phyloP scores from a whole-genome alignment of 1,139 yeast genomes.

The Protomyces lactucae-debilis region DNA sequence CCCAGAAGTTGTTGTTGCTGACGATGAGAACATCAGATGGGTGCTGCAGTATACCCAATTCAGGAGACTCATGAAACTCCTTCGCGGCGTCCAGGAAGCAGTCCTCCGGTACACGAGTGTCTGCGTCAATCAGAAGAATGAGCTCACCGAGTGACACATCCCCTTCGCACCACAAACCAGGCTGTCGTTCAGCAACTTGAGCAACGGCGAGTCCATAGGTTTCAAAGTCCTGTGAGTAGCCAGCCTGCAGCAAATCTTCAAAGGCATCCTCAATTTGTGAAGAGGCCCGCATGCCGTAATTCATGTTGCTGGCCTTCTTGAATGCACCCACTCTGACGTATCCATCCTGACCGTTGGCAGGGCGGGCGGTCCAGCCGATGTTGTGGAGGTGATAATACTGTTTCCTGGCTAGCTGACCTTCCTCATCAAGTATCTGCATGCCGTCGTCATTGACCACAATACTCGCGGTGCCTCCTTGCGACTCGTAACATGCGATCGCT shows the following conservation, averaged over 20 bases:
- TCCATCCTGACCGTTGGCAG: constrained; percentile 29
- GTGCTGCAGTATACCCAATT: constrained; percentile 30
- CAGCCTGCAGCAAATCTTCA: neutral
- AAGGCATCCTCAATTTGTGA: constrained; percentile 25
- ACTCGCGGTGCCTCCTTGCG: constrained; percentile 30
- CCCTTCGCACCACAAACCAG: constrained; percentile 30
- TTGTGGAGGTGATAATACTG: constrained; percentile 25
- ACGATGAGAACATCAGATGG: constrained; percentile 31
- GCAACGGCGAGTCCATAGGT: constrained; percentile 13
- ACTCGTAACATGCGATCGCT: constrained; percentile 28
- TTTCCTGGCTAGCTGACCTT: constrained; percentile 11
- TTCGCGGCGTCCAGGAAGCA: constrained; percentile 32
- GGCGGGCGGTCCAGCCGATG: constrained; percentile 31
- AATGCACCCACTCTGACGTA: constrained; percentile 29
- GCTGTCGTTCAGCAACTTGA: constrained; percentile 12
- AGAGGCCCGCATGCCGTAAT: constrained; percentile 30
- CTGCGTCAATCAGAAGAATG: constrained; percentile 31
- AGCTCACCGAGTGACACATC: constrained; percentile 31
- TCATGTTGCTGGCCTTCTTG: constrained; percentile 32
- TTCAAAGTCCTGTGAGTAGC: neutral
- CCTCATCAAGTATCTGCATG: constrained; percentile 21
- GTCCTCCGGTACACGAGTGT: constrained; percentile 31
- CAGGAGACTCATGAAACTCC: constrained; percentile 31
- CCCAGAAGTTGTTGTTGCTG: constrained; percentile 29
- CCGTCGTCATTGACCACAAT: constrained; percentile 30